Evolutionary conservation across 2,329 filamentous ascomycete species (phyloP).

Genomic region (Acephala macrosclerotiorum): DNA sequence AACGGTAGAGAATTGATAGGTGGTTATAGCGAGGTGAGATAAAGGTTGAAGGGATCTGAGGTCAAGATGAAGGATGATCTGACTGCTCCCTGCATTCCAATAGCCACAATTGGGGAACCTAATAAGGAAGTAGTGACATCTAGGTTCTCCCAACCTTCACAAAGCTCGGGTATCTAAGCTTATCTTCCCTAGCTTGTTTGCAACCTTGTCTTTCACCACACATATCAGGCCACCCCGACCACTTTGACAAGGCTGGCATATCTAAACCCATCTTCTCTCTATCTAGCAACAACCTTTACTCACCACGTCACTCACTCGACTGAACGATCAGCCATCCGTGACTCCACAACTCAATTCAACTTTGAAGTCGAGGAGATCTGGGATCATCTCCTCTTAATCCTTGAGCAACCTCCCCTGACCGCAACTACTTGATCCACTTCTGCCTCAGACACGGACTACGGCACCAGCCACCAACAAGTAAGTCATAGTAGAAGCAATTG

Average conservation of each 20-base stretch:
- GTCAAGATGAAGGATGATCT: neutral
- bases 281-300: slow-evolving; percentile 14
- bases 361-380: neutral
- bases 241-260: slow-evolving; percentile 1
- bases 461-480: too few species aligned
- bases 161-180: neutral
- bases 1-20: slow-evolving; percentile 12
- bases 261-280: neutral
- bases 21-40: neutral
- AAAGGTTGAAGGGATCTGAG: neutral
- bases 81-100: neutral
- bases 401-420: neutral
- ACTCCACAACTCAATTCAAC: neutral
- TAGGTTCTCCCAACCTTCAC: neutral
- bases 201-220: neutral
- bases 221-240: neutral
- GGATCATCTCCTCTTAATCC: neutral
- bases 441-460: too few species aligned
- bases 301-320: slow-evolving; percentile 5
- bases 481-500: too few species aligned
- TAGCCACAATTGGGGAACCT: neutral
- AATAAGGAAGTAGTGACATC: neutral
- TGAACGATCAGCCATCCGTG: neutral
- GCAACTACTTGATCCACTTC: too few species aligned
- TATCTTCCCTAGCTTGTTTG: neutral